Evolutionary conservation across 2,329 filamentous ascomycete species (phyloP), one percentile per base, ranked within the genome.

Genomic region (Sordariomycetes sp.): DNA sequence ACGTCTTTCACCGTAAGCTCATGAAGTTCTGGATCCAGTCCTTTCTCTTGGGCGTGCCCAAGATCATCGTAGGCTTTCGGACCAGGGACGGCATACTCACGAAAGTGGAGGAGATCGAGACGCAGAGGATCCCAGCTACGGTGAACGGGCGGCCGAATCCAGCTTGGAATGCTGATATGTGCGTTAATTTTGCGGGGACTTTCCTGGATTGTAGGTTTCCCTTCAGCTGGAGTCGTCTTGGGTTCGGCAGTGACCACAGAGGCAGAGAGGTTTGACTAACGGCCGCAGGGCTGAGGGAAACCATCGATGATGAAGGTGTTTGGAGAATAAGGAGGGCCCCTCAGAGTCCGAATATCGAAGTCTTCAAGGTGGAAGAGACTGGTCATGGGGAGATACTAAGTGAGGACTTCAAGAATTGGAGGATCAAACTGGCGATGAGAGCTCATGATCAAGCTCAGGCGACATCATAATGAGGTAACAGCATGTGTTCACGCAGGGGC

Each of bases 21-120:
- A 74, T 94, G 58, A 93, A 93, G 50, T 94, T 90, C 61, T 98
- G 92, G 92, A 86, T 90, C 11, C 92, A 96, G 57, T 94, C 85
- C 0, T 98, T 94, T 51, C 68, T 98, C 3, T 78, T 98, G 3
- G 90, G 90, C 26, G 88, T 96, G 1, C 86, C 87, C 1, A 92
- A 81, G 45, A 86, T 98, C 43, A 77, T 95, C 30, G 83, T 98
- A 20, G 92, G 92, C 1, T 95, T 92, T 54, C 79, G 92, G 31
- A 79, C 74, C 21, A 75, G 58, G 14, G 58, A 79, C 36, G 90
- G 92, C 7, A 72, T 85, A 34, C 65, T 98, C 16, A 68, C 70
- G 31, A 68, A 74, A 10, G 53, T 93, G 10, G 75, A 94, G 53
- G 85, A 94, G 50, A 73, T 94, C 21, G 75, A 86, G 39, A 95